Conservation (phyloP, 768 basidiomycete genomes). For the Cyathus striatus region DNA sequence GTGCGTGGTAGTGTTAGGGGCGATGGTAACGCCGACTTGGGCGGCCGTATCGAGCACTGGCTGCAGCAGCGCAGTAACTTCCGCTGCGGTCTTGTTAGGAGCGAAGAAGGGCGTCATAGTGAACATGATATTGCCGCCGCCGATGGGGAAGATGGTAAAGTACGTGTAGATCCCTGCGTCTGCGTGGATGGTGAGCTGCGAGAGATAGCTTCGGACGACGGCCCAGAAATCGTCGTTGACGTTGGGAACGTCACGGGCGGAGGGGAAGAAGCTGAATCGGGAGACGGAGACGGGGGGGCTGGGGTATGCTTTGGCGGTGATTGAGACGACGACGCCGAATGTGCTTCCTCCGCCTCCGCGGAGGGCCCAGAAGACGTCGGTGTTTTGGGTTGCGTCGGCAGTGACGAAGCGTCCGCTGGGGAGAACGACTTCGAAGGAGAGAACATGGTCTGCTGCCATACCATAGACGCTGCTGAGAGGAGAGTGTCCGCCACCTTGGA, state of each 20-base stretch:
- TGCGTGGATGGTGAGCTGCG: not conserved
- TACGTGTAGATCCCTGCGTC: not conserved
- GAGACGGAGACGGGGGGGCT: conserved; percentile 6
- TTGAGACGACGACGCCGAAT: conserved; percentile 14
- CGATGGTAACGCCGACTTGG: not conserved
- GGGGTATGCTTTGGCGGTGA: conserved; percentile 10
- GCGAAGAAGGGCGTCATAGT: not conserved
- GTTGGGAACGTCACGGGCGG: not conserved
- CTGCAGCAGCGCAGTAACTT: not conserved
- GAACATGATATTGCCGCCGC: not conserved
- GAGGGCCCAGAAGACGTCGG: conserved; percentile 43
- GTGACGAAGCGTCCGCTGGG: conserved; percentile 28
- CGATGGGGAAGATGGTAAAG: not conserved
- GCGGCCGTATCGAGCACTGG: not conserved
- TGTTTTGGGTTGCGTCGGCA: conserved; percentile 29
- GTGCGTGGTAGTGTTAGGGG: not conserved
- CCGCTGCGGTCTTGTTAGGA: not conserved
- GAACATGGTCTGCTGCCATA: not conserved
- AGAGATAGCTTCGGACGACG: not conserved
- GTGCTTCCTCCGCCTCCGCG: conserved; percentile 27
- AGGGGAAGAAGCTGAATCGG: not conserved
- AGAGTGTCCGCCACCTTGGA: not conserved
- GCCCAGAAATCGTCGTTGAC: not conserved
- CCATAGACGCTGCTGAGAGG: not conserved
- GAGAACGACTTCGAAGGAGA: conserved; percentile 28